Evolutionary conservation across 495 filamentous ascomycete genomes (phyloP), one percentile per base, ranked within the genome.

Genomic region (Cercophora samala): DNA sequence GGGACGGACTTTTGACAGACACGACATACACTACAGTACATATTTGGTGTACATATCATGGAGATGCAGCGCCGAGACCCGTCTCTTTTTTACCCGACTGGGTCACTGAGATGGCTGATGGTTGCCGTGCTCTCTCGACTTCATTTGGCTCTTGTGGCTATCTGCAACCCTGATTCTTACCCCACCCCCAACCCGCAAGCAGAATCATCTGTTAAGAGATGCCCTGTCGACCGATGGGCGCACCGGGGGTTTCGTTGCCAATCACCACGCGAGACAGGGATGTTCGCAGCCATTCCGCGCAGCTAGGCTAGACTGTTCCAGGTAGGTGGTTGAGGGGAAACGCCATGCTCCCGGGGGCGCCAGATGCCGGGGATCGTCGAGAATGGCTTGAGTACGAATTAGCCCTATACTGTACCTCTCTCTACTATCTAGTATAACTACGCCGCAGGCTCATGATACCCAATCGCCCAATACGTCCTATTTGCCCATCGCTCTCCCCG

Each of bases 241-340:
- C 37, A 60, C 63, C 32, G 24, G 55, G 56, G 52, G 18, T 9
- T n/a, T 32, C 25, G 53, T 56, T 64, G 58, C 73, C 73, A 75
- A 75, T 75, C 73, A 71, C 29, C 23, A 58, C 22, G 24, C 60
- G 65, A 51, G 58, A 64, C 65, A 58, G 64, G 63, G 62, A 62
- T 21, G 64, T 64, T 62, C 13, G 60, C 21, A 63, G 54, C 69
- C 64, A 70, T 74, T 68, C 64, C 66, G 66, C 68, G 67, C 66
- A 69, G 67, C 24, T 42, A 60, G 69, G 71, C 75, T 77, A 77
- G 73, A 68, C 73, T 75, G 70, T 76, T 76, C 73, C 73, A 26
- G 75, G 75, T 71, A 77, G 75, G 75, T 77, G 75, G 74, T 74
- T 77, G 69, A 65, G 37, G 68, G 64, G 62, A 29, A 67, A 67